These are phyloP conservation scores for Naganishia liquefaciens DNA, from an alignment of 1,284 basidiomycete species.

Conservation along the genomic window DNA sequence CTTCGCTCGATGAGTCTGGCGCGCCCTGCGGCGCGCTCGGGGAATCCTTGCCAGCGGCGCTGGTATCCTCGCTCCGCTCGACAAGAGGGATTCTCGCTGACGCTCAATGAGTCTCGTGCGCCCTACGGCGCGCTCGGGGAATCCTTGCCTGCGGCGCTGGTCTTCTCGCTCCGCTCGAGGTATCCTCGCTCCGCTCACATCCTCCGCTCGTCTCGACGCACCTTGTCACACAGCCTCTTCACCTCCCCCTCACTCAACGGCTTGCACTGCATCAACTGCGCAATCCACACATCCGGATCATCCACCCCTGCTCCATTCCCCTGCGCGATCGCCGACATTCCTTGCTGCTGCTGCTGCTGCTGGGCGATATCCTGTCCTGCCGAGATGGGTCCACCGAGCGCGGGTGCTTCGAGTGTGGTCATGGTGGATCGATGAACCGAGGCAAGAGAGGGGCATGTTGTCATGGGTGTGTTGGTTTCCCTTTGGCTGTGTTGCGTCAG, in stretches of 20 bases:
- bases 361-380: background rate
- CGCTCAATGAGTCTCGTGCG: conserved; percentile 4
- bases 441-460: background rate
- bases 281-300: conserved; percentile 79
- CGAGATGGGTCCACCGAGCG: conserved; percentile 20
- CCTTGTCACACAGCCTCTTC: conserved; percentile 98
- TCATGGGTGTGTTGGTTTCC: background rate
- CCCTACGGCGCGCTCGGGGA: background rate
- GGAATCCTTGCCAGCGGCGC: background rate
- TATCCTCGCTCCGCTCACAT: background rate
- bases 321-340: background rate
- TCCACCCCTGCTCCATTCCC: conserved; percentile 11
- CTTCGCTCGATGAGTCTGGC: conserved; percentile 2
- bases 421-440: background rate
- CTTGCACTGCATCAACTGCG: conserved; percentile 96
- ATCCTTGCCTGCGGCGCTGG: background rate
- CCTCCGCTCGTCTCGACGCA: conserved; percentile 53
- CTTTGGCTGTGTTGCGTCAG: background rate
- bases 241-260: conserved; percentile 94
- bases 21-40: background rate
- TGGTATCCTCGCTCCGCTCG: conserved; percentile 1
- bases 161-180: background rate
- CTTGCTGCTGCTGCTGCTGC: background rate
- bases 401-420: conserved; percentile 23
- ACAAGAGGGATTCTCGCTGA: background rate